These are phyloP conservation scores for Hypholoma sublateritium DNA, from an alignment of 768 basidiomycete species.

Conservation along the genomic window DNA sequence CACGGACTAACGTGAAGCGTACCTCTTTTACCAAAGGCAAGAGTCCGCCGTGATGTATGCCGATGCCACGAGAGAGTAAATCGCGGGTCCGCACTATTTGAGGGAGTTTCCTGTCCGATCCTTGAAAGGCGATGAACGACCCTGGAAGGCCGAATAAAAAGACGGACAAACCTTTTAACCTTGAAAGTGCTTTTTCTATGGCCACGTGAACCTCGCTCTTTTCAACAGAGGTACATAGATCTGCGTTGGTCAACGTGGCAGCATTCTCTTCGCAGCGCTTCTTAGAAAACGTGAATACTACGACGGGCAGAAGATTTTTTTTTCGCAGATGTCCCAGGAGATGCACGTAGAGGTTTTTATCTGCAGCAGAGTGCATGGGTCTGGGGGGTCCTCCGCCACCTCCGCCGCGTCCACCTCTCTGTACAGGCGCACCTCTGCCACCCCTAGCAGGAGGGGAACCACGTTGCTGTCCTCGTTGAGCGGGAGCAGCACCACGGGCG, in stretches of 20 bases:
- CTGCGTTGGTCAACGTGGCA: slow-evolving; percentile 79
- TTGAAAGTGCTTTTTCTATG: slow-evolving; percentile 86
- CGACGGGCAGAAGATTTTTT: slow-evolving; percentile 84
- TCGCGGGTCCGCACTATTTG: slow-evolving; percentile 92
- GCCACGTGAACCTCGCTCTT: slow-evolving; percentile 97
- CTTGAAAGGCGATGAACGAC: slow-evolving; percentile 36
- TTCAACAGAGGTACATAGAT: slow-evolving; percentile 86
- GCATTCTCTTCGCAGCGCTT: slow-evolving; percentile 98
- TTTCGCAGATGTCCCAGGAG: slow-evolving; percentile 86
- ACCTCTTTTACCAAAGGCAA: slow-evolving; percentile 98
- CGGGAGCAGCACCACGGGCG: slow-evolving; percentile 65
- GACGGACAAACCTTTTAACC: slow-evolving; percentile 73
- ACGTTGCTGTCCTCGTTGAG: slow-evolving; percentile 58
- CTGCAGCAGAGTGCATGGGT: slow-evolving; percentile 65
- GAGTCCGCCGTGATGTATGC: slow-evolving; percentile 96
- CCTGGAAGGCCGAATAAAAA: slow-evolving; percentile 4
- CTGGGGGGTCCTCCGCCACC: slow-evolving; percentile 43
- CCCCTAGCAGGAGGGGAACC: slow-evolving; percentile 42
- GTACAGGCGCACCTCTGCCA: slow-evolving; percentile 36
- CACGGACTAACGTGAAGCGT: slow-evolving; percentile 8
- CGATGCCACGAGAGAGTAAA: slow-evolving; percentile 88
- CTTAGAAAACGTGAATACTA: slow-evolving; percentile 97
- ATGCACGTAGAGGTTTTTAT: slow-evolving; percentile 94
- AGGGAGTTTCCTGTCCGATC: slow-evolving; percentile 87
- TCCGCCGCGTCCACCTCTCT: slow-evolving; percentile 47